A percentile compares a stretch with the other conserved stretches of the same genome.
phyloP scores from a whole-genome alignment of 2,329 filamentous ascomycete genomes.

The Neonectria neomacrospora region DNA sequence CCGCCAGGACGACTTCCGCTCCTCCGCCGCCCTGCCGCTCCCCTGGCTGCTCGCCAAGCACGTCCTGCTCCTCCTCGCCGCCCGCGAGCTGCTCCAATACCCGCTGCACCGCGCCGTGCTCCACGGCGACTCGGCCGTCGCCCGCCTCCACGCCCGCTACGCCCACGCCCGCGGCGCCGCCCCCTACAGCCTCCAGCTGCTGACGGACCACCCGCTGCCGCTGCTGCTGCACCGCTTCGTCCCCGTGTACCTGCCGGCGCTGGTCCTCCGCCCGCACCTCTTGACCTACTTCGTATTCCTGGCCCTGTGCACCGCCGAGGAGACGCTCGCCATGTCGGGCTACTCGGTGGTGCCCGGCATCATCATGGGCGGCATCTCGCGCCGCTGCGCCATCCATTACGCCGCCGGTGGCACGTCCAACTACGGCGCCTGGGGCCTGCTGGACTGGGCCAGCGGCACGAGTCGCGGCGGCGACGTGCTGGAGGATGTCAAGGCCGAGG shows the following conservation, averaged over 20 bases:
- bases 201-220: conserved; percentile 75
- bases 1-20: conserved; percentile 57
- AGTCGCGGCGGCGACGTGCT: conserved; percentile 62
- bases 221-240: conserved; percentile 72
- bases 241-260: conserved; percentile 73
- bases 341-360: conserved; percentile 70
- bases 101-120: conserved; percentile 78
- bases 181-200: conserved; percentile 70
- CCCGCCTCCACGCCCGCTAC: conserved; percentile 56
- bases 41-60: conserved; percentile 66
- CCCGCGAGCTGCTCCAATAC: conserved; percentile 73
- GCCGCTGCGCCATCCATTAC: conserved; percentile 63
- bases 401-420: conserved; percentile 66
- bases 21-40: conserved; percentile 60
- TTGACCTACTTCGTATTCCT: conserved; percentile 77
- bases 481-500: conserved; percentile 65
- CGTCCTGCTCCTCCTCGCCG: conserved; percentile 54
- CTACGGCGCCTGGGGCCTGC: conserved; percentile 69
- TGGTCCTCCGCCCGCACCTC: conserved; percentile 74
- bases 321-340: conserved; percentile 74
- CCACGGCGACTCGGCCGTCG: conserved; percentile 61
- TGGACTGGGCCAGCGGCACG: conserved; percentile 71
- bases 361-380: conserved; percentile 62
- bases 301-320: conserved; percentile 71
- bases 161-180: conserved; percentile 66